Base-by-base conservation (phyloP, 1,284 basidiomycete genomes). In the Ceratobasidium sp. region DNA sequence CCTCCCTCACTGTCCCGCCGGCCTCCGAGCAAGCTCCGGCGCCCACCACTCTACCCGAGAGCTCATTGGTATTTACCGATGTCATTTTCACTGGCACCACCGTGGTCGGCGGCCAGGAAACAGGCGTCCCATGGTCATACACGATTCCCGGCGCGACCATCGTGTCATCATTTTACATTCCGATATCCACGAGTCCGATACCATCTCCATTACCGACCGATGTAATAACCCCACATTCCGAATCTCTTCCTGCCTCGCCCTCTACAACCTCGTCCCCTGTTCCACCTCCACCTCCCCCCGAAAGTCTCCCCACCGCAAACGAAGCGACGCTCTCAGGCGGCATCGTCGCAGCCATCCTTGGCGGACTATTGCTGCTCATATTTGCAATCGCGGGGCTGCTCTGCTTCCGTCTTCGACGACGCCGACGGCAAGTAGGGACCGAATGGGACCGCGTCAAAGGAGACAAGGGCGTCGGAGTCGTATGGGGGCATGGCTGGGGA, bases 111-210 rank as follows among this genome's bases (percentile, higher is more conserved):
- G 64, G 64, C 15, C 22, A 34, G 8, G 64, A 67, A 52, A 67
- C 64, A 38, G 52, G 64, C 0, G 64, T 67, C 5, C 64, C 64
- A 15, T 67, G 64, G 64, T 67, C 64, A 17, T 67, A 67, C n/a
- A 67, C 64, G 12, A 55, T 67, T 20, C 64, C 64, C 0, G 40
- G 42, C n/a, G 40, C 50, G 25, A 67, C 64, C 6, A 31, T 67
- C 35, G 27, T 55, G 32, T 54, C 64, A 34, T 67, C 64, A 13
- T 35, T 67, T 12, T 31, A 45, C n/a, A 52, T 55, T 1, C 64
- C 64, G 1, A 42, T 65, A 10, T 13, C 40, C 27, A 42, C 60
- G 3, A 25, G 29, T 15, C 49, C 60, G 3, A 65, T 38, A 15
- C 22, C 38, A 20, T 20, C 38, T n/a, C 34, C 47, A 10, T 52